Evolutionary conservation across 805 yeast genomes (phyloP), one percentile per base, ranked within the genome.

Genomic region (Sugiyamaella boreocaroliniensis): DNA sequence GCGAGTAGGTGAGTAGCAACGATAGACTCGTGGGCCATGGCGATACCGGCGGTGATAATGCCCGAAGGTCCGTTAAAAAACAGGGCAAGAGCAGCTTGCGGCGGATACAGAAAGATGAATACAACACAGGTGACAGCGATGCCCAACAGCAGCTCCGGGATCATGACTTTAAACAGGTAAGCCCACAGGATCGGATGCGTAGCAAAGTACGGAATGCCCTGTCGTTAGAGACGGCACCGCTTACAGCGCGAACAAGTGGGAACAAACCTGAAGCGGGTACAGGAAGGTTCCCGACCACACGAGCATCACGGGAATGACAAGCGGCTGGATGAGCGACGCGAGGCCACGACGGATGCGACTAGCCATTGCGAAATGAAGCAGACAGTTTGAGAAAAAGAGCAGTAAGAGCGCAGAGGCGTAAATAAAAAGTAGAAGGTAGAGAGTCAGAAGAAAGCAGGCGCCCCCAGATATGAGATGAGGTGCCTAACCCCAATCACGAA

Each of bases 1-100:
- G 77, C 71, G 2, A 78, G 49, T n/a, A 75, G 64, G 7, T 70
- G 67, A 2, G 81, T 70, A 1, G 77, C 62, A 20, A 70, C 66
- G 7, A 73, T 68, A 10, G 77, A 63, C 52, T 73, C 72, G 55
- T 75, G 79, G 18, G 76, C 57, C 29, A 76, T 67, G 1, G 76
- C 65, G 12, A 74, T 57, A 71, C 76, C 71, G 0, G 81, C 76
- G 15, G 75, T 68, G 12, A 78, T 44, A 2, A 77, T 34, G 0
- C 82, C 83, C 11, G 75, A 61, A 0, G 85, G 84, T 2, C 83
- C 83, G 22, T 74, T 66, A 47, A 77, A 62, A 20, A 77, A 49
- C 29, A 73, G 58, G 8, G 74, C 71, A 5, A 76, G 46, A 8
- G 72, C 62, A 0, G 78, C 75, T 48, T 74, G 71, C 1, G 73